phyloP scores from a whole-genome alignment of 805 yeast genomes.

The Candida ficus region DNA sequence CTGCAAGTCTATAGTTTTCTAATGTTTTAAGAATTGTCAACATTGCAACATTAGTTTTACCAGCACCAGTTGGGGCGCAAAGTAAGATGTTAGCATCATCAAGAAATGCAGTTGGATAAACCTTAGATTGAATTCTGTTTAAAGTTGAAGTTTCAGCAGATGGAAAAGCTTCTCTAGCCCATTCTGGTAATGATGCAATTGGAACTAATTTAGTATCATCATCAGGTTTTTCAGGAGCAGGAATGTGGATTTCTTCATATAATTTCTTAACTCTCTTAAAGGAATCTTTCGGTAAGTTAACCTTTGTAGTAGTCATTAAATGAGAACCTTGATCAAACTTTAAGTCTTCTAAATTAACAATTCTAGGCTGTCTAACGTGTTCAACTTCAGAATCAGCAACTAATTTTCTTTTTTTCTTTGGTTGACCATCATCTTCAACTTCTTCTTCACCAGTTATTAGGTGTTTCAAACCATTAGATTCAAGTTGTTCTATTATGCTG shows the following conservation, averaged over 20 bases:
- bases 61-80: conserved; percentile 99
- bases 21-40: conserved; percentile 65
- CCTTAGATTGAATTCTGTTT: conserved; percentile 80
- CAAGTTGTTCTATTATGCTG: conserved; percentile 39
- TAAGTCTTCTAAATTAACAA: conserved; percentile 59
- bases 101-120: conserved; percentile 72
- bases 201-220: conserved; percentile 42
- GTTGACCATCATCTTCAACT: conserved; percentile 12
- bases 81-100: conserved; percentile 68
- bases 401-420: conserved; percentile 25
- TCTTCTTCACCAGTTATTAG: conserved; percentile 33
- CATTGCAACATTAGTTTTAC: conserved; percentile 96
- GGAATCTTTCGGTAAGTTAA: conserved; percentile 79
- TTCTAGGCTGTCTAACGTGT: conserved; percentile 36
- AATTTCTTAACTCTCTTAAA: conserved; percentile 64
- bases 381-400: conserved; percentile 1
- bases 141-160: conserved; percentile 56
- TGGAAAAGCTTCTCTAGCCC: conserved; percentile 80
- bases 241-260: conserved; percentile 90
- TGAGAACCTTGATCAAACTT: conserved; percentile 71
- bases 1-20: conserved; percentile 42
- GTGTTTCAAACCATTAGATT: conserved; percentile 32
- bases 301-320: conserved; percentile 58
- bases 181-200: conserved; percentile 63
- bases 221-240: conserved; percentile 62